Conservation (phyloP, 2,329 filamentous ascomycete species). For the Stachybotrys chlorohalonatus region DNA sequence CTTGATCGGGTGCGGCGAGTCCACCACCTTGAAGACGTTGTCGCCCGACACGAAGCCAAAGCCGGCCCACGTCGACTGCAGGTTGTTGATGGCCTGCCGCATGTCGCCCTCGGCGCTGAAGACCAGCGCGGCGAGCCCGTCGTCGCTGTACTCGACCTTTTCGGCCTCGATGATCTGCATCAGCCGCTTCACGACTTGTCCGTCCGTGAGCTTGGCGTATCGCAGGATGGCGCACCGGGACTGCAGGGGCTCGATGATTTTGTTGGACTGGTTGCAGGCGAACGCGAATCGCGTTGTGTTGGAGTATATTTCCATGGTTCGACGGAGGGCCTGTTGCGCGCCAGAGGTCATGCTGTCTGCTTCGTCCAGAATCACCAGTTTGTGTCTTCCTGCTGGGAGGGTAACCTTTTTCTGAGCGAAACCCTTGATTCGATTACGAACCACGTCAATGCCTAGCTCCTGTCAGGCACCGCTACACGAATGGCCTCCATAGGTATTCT, state of each 20-base stretch:
- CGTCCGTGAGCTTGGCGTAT: conserved; percentile 86
- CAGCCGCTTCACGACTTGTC: conserved; percentile 82
- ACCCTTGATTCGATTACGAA: conserved; percentile 93
- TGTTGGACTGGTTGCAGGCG: conserved; percentile 97
- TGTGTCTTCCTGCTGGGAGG: conserved; percentile 80
- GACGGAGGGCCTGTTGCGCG: conserved; percentile 85
- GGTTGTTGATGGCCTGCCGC: conserved; percentile 97
- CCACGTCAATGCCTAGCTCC: conserved; percentile 76
- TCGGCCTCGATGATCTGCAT: conserved; percentile 91
- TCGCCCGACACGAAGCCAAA: conserved; percentile 97
- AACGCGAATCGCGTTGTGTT: conserved; percentile 95
- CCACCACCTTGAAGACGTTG: conserved; percentile 96
- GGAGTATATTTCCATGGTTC: conserved; percentile 99
- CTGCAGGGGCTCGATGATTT: conserved; percentile 98
- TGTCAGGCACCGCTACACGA: neutral
- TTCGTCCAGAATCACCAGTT: conserved; percentile 95
- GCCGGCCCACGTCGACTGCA: conserved; percentile 86
- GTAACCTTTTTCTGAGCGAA: conserved; percentile 99
- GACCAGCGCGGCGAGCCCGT: conserved; percentile 89
- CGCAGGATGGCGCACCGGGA: conserved; percentile 93
- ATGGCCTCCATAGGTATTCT: neutral
- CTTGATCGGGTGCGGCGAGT: conserved; percentile 94
- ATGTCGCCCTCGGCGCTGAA: conserved; percentile 98
- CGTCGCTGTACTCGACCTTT: conserved; percentile 81
- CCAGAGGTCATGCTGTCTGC: conserved; percentile 97